Base-by-base conservation (phyloP, 495 filamentous ascomycete genomes). In the Penicillium daleae region DNA sequence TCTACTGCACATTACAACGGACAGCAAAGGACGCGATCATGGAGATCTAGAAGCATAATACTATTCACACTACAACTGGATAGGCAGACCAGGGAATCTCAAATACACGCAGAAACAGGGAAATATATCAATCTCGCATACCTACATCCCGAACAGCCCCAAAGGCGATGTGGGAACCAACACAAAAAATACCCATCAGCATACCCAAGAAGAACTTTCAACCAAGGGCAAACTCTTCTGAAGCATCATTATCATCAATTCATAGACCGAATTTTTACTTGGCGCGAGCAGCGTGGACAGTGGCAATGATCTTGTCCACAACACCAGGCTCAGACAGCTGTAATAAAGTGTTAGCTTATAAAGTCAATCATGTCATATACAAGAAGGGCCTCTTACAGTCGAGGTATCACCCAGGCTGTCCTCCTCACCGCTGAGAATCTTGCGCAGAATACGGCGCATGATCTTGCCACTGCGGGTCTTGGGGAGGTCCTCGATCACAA, bases 391-490 rank as follows among this genome's bases (percentile, higher is more conserved):
- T 80, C 90, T 82, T 84, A 96, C 91, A 58, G 95, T 98, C 2
- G 92, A 91, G 31, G 80, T 94, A 69, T 99, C 96, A 67, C 95
- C 95, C 57, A 99, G 81, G 74, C 94, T 92, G 69, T 98, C 95
- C 77, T 98, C 96, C 83, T 99, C 95, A 12, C 93, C 93, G 48
- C 92, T 92, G 63, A 99, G 78, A 66, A 98, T 93, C 90, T 99
- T 98, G 60, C 95, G 88, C 78, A 99, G 75, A 76, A 99, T 97
- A 58, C 95, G 87, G 58, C 95, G 85, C 95, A 99, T 98, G 70
- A 98, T 99, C 89, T 99, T 99, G 59, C 95, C 95, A 66, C 89
- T 93, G 62, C 95, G 83, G 44, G 95, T 98, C 86, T 99, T 98
- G 63, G 95, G 95, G 29, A 99, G 84, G 73, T 98, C 94, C 4